These are phyloP conservation scores for Rubroboletus satanas DNA, from an alignment of 768 basidiomycete species.

Conservation along the genomic window DNA sequence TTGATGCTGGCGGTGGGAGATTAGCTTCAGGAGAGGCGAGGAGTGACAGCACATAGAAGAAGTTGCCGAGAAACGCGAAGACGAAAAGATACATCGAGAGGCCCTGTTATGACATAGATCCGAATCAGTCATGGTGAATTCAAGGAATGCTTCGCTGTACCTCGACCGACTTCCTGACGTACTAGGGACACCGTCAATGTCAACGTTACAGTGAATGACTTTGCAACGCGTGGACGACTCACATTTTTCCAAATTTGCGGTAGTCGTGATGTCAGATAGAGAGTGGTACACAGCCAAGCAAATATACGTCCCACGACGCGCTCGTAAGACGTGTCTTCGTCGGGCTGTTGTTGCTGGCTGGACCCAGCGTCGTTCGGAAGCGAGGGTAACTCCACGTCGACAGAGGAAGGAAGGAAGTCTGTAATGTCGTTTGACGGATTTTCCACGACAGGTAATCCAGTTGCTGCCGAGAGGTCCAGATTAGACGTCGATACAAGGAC, in stretches of 20 bases:
- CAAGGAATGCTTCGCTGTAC: conserved; percentile 31
- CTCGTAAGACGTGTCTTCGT: conserved; percentile 37
- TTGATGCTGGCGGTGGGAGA: conserved; percentile 55
- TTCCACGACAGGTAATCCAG: conserved; percentile 10
- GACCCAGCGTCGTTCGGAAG: conserved; percentile 1
- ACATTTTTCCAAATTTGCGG: conserved; percentile 99
- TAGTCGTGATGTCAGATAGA: conserved; percentile 90
- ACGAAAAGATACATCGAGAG: conserved; percentile 92
- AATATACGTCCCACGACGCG: conserved; percentile 83
- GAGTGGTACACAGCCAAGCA: conserved; percentile 90
- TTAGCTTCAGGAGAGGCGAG: conserved; percentile 66
- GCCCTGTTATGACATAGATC: conserved; percentile 47
- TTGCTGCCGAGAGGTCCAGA: neutral
- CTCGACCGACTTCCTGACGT: conserved; percentile 85
- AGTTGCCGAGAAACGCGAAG: conserved; percentile 91
- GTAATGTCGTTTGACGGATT: conserved; percentile 10
- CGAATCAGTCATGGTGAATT: conserved; percentile 3
- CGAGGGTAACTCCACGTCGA: conserved; percentile 20
- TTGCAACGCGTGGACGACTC: conserved; percentile 33
- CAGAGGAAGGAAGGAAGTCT: neutral
- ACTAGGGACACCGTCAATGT: conserved; percentile 42
- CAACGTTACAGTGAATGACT: neutral
- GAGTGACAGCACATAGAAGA: conserved; percentile 89
- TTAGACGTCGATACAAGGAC: conserved; percentile 38
- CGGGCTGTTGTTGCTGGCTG: conserved; percentile 12